Evolutionary conservation across 495 filamentous ascomycete species (phyloP).

Genomic region (Bathelium albidoporum): DNA sequence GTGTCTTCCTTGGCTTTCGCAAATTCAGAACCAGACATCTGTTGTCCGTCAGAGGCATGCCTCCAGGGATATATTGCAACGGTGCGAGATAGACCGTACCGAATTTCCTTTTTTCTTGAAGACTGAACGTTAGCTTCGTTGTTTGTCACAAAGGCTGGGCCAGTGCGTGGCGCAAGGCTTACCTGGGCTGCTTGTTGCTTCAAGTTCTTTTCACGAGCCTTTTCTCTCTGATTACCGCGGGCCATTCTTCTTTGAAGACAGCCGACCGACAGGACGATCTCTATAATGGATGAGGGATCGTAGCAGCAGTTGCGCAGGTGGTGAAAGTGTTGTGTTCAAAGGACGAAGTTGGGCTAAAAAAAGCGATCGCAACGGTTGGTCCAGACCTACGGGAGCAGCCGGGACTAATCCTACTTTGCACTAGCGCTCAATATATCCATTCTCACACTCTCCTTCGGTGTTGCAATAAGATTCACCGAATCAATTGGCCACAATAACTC

Average conservation of each 20-base stretch:
- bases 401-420: neutral
- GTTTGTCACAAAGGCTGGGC: neutral
- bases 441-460: neutral
- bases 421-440: neutral
- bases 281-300: neutral
- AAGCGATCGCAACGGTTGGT: neutral
- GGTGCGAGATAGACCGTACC: neutral
- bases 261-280: neutral
- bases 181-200: slow-evolving; percentile 52
- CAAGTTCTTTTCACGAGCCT: slow-evolving; percentile 70
- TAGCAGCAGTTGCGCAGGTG: neutral
- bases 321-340: neutral
- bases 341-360: neutral
- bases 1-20: slow-evolving; percentile 62
- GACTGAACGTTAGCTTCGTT: neutral
- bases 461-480: neutral
- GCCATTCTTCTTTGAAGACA: slow-evolving; percentile 48
- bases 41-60: slow-evolving; percentile 24
- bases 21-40: slow-evolving; percentile 60
- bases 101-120: slow-evolving; percentile 7
- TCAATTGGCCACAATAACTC: neutral
- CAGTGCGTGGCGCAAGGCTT: too few species aligned
- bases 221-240: slow-evolving; percentile 87
- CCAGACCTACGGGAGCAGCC: neutral
- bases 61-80: neutral